A percentile compares a stretch with the other conserved stretches of the same genome.
Conservation (phyloP, 768 basidiomycete species). For the Tylopilus sp. region DNA sequence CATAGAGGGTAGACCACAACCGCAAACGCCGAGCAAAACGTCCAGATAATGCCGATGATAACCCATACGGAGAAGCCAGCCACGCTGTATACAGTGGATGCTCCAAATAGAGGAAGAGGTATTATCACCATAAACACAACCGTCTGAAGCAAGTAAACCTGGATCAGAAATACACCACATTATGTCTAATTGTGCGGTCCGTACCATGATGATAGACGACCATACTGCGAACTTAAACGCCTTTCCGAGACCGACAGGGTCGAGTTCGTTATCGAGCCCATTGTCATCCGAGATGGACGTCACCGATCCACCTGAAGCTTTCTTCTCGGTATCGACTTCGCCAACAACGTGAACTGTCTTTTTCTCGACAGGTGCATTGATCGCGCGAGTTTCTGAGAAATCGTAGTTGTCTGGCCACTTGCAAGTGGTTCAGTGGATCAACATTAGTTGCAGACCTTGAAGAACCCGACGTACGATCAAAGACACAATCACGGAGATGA, state of each 20-base stretch:
- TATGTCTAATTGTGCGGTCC: conserved; percentile 15
- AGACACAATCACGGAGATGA: conserved; percentile 65
- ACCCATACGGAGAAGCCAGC: conserved; percentile 78
- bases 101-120: conserved; percentile 85
- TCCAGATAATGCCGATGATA: conserved; percentile 77
- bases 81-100: conserved; percentile 64
- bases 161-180: neutral
- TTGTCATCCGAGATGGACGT: conserved; percentile 35
- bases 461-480: conserved; percentile 47
- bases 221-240: conserved; percentile 81
- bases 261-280: conserved; percentile 55
- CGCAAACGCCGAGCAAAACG: conserved; percentile 68
- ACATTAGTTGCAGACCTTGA: neutral
- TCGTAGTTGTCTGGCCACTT: conserved; percentile 85
- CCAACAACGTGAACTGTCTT: conserved; percentile 17
- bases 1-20: conserved; percentile 86
- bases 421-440: neutral
- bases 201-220: conserved; percentile 64
- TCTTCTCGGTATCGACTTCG: conserved; percentile 38
- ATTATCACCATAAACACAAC: conserved; percentile 68
- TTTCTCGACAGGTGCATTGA: conserved; percentile 47
- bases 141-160: conserved; percentile 35
- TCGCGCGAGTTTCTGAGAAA: conserved; percentile 73
- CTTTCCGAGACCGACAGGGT: conserved; percentile 59
- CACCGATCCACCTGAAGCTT: conserved; percentile 26